Conservation (phyloP, 768 basidiomycete genomes). For the Lactarius tabidus region DNA sequence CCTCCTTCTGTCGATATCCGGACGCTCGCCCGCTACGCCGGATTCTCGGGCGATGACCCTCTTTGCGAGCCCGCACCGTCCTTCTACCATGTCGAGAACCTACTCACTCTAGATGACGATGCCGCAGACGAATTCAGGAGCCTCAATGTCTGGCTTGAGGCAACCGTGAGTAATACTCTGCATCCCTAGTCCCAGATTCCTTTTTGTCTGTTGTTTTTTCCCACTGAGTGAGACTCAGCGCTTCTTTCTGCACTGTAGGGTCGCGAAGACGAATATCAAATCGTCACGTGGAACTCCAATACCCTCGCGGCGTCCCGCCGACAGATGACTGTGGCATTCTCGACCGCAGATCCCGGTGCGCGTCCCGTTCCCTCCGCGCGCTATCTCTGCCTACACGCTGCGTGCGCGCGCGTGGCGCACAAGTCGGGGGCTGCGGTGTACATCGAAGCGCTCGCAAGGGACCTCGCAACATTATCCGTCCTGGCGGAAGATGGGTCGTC, state of each 20-base stretch:
- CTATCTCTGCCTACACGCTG: conserved; percentile 39
- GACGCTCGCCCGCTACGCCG: conserved; percentile 16
- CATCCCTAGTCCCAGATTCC: neutral
- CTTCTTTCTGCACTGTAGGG: neutral
- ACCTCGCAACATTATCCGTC: conserved; percentile 24
- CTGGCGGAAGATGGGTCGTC: conserved; percentile 22
- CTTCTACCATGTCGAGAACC: conserved; percentile 18
- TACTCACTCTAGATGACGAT: conserved; percentile 11
- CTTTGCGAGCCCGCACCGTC: conserved; percentile 4
- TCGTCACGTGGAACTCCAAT: conserved; percentile 14
- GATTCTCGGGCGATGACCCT: conserved; percentile 13
- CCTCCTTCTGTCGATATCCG: conserved; percentile 17
- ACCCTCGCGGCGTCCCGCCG: conserved; percentile 4
- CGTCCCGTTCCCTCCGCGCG: conserved; percentile 33
- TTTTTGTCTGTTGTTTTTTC: neutral
- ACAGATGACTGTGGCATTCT: conserved; percentile 30
- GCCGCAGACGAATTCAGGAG: conserved; percentile 29
- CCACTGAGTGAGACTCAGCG: neutral
- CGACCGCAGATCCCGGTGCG: conserved; percentile 27
- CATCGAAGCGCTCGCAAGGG: conserved; percentile 32
- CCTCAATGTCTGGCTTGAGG: conserved; percentile 34
- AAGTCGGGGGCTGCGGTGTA: conserved; percentile 39
- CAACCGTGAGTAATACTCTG: conserved; percentile 28
- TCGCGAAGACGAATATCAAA: conserved; percentile 6
- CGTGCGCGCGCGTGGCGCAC: conserved; percentile 39